Base-by-base conservation (phyloP, 2,329 filamentous ascomycete genomes). In the Alternaria triticimaculans region DNA sequence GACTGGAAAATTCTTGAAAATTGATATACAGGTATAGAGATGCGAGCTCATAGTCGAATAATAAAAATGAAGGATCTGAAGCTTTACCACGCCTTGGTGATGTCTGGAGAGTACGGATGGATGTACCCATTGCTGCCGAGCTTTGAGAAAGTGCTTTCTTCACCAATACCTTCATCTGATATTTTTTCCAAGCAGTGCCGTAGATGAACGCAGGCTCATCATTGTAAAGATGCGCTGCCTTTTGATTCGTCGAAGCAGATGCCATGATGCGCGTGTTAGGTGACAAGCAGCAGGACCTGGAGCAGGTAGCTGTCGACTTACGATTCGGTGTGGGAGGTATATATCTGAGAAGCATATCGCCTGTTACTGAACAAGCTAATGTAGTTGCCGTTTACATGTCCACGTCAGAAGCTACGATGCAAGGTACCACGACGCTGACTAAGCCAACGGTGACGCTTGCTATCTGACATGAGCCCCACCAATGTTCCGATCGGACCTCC, bases 111-210 rank as follows among this genome's bases (percentile, higher is more conserved):
- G 21, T 21, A 21, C 21, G 21, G 21, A 21, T 21, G 21, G 21
- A 21, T 21, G 21, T 21, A 21, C 21, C 21, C 21, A 21, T 21
- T 21, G 21, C 21, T 21, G 21, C 21, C 21, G 21, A 21, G 21
- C 21, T 21, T 21, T 21, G 21, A 21, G 21, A 21, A 21, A 21
- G 21, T 21, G 21, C 21, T 21, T 21, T 21, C 21, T 21, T 21
- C 21, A 21, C 21, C 21, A 21, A 21, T 21, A 21, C 21, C 21
- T 21, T 21, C 21, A 21, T 21, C 21, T 81, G 81, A 1, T 90
- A 88, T 72, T 90, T 90, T 79, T 96, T 96, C 92, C 92, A 95
- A n/a, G 92, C 92, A 3, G 92, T 95, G 55, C 92, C 92, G 77
- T 96, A 96, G 66, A 96, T 81, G 67, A 88, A 84, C 6, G 80